Percentiles rank a stretch among this genome's conserved stretches.
Evolutionary conservation across 495 filamentous ascomycete species (phyloP).

Genomic region (Letharia columbiana): DNA sequence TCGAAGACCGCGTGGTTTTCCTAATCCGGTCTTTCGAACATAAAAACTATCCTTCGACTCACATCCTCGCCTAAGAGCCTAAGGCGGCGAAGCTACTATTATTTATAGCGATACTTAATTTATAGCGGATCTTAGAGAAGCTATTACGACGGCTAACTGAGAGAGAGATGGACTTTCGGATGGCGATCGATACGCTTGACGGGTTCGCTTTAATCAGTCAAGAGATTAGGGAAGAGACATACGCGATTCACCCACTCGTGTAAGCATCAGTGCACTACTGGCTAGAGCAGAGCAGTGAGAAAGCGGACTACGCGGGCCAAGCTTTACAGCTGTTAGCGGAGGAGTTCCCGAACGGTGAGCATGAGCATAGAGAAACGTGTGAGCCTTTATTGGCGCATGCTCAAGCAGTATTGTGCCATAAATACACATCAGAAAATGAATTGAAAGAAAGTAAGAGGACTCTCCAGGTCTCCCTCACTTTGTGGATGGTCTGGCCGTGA

Average conservation of each 20-base stretch:
- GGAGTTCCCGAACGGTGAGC: slow-evolving; percentile 3
- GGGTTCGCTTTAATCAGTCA: neutral
- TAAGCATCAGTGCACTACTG: slow-evolving; percentile 6
- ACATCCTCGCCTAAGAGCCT: neutral
- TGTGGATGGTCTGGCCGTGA: no score
- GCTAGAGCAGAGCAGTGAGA: slow-evolving; percentile 3
- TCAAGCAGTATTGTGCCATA: slow-evolving; percentile 9
- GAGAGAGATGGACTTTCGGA: neutral
- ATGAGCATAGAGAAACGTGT: slow-evolving; percentile 9
- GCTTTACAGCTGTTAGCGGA: slow-evolving; percentile 9
- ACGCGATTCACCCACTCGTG: slow-evolving; percentile 2
- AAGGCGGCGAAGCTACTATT: neutral
- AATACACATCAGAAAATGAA: neutral
- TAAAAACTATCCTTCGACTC: neutral
- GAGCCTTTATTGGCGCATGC: slow-evolving; percentile 8
- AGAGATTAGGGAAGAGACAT: slow-evolving; percentile 7
- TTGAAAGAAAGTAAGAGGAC: no score
- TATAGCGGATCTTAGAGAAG: neutral
- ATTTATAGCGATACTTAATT: neutral
- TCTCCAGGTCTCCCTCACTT: no score
- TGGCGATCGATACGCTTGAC: neutral
- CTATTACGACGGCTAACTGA: neutral
- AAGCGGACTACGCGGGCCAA: neutral
- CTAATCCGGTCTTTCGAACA: slow-evolving; percentile 2
- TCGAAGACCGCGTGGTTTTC: neutral